Evolutionary conservation across 805 yeast species (phyloP).

Genomic region (Cyberlindnera bimundalis): DNA sequence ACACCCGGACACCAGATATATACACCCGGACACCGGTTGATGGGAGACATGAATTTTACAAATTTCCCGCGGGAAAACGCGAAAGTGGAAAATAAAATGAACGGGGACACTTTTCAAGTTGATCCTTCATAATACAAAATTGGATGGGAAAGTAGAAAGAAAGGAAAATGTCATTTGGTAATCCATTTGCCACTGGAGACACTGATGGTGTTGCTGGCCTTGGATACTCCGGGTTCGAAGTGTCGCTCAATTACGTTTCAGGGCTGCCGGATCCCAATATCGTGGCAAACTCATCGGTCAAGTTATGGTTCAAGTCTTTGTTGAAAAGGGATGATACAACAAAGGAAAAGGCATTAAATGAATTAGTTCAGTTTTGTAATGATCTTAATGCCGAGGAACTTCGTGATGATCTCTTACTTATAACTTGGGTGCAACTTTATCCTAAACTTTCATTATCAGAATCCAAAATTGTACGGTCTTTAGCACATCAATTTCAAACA

Average conservation of each 20-base stretch:
- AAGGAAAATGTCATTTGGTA: conserved; percentile 24
- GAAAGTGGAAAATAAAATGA: no score
- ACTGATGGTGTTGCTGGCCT: conserved; percentile 27
- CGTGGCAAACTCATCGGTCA: conserved; percentile 45
- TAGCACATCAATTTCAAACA: conserved; percentile 65
- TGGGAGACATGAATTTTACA: no score
- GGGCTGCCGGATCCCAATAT: conserved; percentile 71
- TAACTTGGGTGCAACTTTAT: conserved; percentile 76
- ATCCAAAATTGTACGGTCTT: conserved; percentile 58
- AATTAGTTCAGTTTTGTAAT: conserved; percentile 38
- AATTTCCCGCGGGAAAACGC: no score
- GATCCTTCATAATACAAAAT: no score
- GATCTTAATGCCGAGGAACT: conserved; percentile 23
- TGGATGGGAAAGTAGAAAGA: no score
- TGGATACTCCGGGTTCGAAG: conserved; percentile 45
- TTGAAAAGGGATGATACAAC: conserved; percentile 82
- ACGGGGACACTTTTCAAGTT: no score
- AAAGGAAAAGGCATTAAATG: conserved; percentile 71
- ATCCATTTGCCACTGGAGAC: conserved; percentile 23
- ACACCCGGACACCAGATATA: no score
- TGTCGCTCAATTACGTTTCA: conserved; percentile 70
- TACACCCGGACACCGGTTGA: no score
- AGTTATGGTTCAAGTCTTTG: conserved; percentile 69
- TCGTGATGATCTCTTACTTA: conserved; percentile 52
- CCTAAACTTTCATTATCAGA: conserved; percentile 75